Base-by-base conservation (phyloP, 1,139 yeast genomes). In the Geotrichum phurueaensis region DNA sequence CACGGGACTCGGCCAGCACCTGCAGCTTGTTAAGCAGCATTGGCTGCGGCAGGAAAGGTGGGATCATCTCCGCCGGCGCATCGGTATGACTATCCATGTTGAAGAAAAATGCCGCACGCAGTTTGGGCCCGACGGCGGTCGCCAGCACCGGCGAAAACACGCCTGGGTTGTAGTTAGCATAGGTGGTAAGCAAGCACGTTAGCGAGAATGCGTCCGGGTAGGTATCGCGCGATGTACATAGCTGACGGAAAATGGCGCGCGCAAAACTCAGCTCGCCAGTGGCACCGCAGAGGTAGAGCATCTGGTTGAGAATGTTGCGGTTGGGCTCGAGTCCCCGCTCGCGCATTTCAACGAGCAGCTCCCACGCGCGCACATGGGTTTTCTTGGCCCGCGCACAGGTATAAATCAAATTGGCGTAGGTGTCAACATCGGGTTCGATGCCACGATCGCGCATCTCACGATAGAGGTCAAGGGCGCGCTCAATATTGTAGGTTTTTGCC, bases 251-350 rank as follows among this genome's bases (percentile, higher is more conserved):
- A 52, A 92, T 73, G 0, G 94, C 90, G 66, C 99, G 79, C 0
- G 91, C 79, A 60, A 91, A 77, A 7, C 85, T 78, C 31, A 89
- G 74, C 71, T 94, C 97, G 0, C 96, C 95, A 66, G 92, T 92
- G 61, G 79, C 79, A 0, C 92, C 86, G 12, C 95, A 83, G 52
- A 92, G 74, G 65, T 85, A 82, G 72, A 92, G 78, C 84, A 92
- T 84, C 22, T 84, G 79, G 64, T 86, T 87, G 64, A 86, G 79
- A 0, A 89, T 81, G 39, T 77, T 77, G 27, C 81, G 71, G 79
- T 59, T 76, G 73, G 79, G 80, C 54, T 65, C 66, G 52, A 71
- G 78, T 0, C 81, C 81, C 53, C 74, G 69, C 23, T 81, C 80
- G 67, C 85, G 80, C 62, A 89, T 84, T 65, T 87, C 86, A 64